Conservation (phyloP, 805 yeast species). For the Saccharomycopsis capsularis region DNA sequence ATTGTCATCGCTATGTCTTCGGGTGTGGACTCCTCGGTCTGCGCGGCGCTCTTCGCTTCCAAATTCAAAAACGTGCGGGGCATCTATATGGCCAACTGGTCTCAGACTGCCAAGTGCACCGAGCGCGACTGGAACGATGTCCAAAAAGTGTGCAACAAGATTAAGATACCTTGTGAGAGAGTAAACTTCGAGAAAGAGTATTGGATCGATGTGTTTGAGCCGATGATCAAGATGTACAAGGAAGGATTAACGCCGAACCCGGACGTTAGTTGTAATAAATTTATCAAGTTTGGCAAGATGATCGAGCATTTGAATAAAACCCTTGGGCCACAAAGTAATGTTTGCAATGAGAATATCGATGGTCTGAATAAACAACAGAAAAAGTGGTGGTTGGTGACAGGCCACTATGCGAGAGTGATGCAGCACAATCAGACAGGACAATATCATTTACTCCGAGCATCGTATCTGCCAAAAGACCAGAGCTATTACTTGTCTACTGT, state of each 20-base stretch:
- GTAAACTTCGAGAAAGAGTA: constrained; percentile 86
- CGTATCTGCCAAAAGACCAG: constrained; percentile 68
- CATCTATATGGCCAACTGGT: constrained; percentile 93
- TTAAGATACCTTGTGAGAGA: constrained; percentile 64
- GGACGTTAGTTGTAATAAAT: constrained; percentile 79
- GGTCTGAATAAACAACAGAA: no score
- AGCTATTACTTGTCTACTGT: constrained; percentile 82
- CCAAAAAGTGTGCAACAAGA: constrained; percentile 48
- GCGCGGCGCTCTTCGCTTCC: constrained; percentile 63
- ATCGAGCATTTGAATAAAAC: constrained; percentile 41
- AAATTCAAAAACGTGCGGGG: constrained; percentile 59
- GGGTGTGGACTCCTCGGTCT: constrained; percentile 92
- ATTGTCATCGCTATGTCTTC: constrained; percentile 89
- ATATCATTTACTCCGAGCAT: constrained; percentile 49
- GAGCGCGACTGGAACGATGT: constrained; percentile 91
- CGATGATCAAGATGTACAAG: constrained; percentile 73
- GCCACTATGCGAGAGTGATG: constrained; percentile 64
- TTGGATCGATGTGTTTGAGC: constrained; percentile 88
- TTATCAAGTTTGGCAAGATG: constrained; percentile 81
- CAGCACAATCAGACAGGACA: constrained; percentile 29
- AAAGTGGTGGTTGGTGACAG: constrained; percentile 85
- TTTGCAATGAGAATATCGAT: no score
- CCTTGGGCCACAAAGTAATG: constrained; percentile 22
- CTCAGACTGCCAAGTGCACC: constrained; percentile 56
- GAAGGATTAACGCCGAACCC: constrained; percentile 89